Percentiles rank a stretch among this genome's conserved stretches.
Evolutionary conservation across 192 early-diverging fungal genomes (phyloP).

Genomic region (Backusella tuberculispora): DNA sequence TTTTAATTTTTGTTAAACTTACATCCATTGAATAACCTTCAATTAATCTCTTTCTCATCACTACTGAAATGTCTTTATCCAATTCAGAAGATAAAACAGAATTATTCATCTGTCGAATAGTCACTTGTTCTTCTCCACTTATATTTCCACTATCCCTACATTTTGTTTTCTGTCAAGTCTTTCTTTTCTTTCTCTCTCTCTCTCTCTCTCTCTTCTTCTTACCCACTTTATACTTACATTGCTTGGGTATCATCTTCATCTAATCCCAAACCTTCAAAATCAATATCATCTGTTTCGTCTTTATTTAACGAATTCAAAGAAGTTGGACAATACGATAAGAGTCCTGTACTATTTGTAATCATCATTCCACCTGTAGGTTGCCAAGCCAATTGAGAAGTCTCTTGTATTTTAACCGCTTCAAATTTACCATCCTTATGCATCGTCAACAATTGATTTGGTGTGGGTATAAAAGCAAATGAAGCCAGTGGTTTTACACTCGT

Average conservation of each 20-base stretch:
- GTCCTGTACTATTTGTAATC: slow-evolving; percentile 42
- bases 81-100: slow-evolving; percentile 15
- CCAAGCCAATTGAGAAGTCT: slow-evolving; percentile 56
- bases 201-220: neutral
- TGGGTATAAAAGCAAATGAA: slow-evolving; percentile 15
- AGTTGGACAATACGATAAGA: slow-evolving; percentile 11
- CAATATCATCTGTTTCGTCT: neutral
- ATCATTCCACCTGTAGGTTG: slow-evolving; percentile 56
- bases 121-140: neutral
- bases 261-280: neutral
- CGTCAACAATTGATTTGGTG: slow-evolving; percentile 47
- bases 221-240: slow-evolving; percentile 1
- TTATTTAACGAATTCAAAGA: neutral
- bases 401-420: slow-evolving; percentile 55
- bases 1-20: slow-evolving; percentile 40
- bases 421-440: slow-evolving; percentile 58
- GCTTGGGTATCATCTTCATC: neutral
- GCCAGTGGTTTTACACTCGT: neutral
- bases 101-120: slow-evolving; percentile 7
- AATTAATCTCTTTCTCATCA: slow-evolving; percentile 78
- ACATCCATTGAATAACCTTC: slow-evolving; percentile 83
- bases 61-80: slow-evolving; percentile 72
- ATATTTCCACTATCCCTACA: neutral
- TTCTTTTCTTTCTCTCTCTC: neutral
- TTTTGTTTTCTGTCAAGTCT: neutral